Evolutionary conservation across 371 early-diverging fungal genomes (phyloP).

Genomic region (Globomyces sp.): DNA sequence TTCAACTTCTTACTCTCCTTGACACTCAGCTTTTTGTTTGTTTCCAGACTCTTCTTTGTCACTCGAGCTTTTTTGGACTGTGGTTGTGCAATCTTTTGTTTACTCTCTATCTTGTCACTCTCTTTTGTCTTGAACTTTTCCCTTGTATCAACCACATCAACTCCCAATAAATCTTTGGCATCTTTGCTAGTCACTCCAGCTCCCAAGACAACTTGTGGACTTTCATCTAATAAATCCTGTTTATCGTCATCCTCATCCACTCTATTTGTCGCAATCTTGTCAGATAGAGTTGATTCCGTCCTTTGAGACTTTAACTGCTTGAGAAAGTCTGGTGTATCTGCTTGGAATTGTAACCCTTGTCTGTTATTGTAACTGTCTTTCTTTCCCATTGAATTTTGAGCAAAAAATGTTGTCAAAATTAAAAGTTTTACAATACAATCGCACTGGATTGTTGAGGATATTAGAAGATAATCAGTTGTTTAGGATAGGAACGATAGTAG

Average conservation of each 20-base stretch:
- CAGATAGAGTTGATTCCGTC: not conserved
- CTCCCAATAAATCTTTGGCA: not conserved
- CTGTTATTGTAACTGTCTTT: constrained; percentile 4
- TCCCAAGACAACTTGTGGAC: not conserved
- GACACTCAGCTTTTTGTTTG: not conserved
- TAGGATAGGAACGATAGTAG: no score
- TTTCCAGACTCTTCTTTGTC: not conserved
- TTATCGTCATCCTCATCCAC: not conserved
- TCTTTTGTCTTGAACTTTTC: constrained; percentile 5
- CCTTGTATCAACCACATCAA: not conserved
- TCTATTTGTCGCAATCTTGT: not conserved
- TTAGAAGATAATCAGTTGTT: no score
- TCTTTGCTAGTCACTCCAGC: constrained; percentile 5
- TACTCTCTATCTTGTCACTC: not conserved
- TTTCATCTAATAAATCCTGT: not conserved
- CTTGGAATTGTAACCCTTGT: constrained; percentile 12
- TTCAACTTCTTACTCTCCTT: constrained; percentile 9
- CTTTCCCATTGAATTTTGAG: not conserved
- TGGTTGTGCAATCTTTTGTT: no score
- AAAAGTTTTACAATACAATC: no score
- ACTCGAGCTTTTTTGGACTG: not conserved
- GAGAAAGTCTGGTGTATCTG: constrained; percentile 4
- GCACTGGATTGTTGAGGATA: no score
- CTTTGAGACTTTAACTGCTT: not conserved
- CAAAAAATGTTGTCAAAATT: no score